phyloP scores from a whole-genome alignment of 176 grass and related monocot species.

The Eragrostis nindensis region DNA sequence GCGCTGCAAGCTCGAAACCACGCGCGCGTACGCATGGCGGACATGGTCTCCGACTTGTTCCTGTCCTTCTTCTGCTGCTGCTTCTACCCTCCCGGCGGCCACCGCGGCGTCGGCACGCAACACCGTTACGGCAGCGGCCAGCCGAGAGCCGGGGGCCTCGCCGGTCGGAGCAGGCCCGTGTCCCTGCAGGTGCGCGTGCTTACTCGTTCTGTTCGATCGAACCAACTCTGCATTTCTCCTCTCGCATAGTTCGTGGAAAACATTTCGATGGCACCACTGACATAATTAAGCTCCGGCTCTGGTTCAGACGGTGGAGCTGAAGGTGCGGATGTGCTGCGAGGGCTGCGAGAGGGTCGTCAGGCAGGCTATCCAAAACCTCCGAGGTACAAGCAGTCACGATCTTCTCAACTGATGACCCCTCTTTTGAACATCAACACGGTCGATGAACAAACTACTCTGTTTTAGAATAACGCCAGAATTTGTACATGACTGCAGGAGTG shows the following conservation, averaged over 20 bases:
- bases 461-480: no score
- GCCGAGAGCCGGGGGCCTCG: neutral
- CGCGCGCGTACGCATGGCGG: constrained; percentile 35
- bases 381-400: constrained; percentile 21
- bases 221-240: neutral
- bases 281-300: neutral
- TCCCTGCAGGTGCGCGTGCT: constrained; percentile 43
- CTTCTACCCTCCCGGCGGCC: constrained; percentile 43
- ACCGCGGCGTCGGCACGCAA: constrained; percentile 23
- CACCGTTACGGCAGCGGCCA: neutral
- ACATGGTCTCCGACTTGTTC: constrained; percentile 54
- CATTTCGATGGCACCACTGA: neutral
- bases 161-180: constrained; percentile 20
- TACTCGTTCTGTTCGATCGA: neutral
- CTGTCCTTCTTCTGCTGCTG: constrained; percentile 65
- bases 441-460: no score
- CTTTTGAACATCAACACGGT: neutral
- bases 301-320: constrained; percentile 77
- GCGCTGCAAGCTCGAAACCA: neutral
- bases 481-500: constrained; percentile 37
- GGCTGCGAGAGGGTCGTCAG: constrained; percentile 73
- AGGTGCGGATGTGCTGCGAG: constrained; percentile 80
- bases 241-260: neutral
- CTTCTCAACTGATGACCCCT: no score
- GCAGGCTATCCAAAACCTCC: constrained; percentile 61